Base-by-base conservation (phyloP, 257 asterid species). In the Solanum bulbocastanum region DNA sequence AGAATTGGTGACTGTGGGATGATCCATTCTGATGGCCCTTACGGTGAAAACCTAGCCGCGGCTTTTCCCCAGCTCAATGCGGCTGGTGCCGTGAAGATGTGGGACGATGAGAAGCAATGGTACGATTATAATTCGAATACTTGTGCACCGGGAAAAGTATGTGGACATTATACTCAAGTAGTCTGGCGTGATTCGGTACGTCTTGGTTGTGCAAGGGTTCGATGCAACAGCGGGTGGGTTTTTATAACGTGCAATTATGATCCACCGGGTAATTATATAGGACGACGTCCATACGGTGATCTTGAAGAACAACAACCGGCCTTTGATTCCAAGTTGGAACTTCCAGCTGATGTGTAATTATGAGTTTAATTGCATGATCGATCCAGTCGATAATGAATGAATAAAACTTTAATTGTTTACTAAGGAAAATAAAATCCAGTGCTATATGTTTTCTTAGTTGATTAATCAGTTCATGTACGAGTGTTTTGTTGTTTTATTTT, bases 91-190 rank as follows among this genome's bases (percentile, higher is more conserved):
- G 92, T 91, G 23, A 74, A 56, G 0, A 66, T 94, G 90, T 94
- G 96, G 94, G 75, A 87, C 0, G 88, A 42, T 0, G 96, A 94
- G 91, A 91, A 90, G 91, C 56, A n/a, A 1, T 22, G 46, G 32
- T 92, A 91, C 16, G 86, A 92, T 8, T 86, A 42, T 2, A 6
- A 3, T 4, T 42, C 89, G 2, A 92, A 90, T 18, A 0, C 84
- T 23, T 92, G 94, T n/a, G 91, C 66, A 0, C 16, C 27, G 3
- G 92, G 91, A 8, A 94, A 92, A 7, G 90, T 88, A 66, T 92
- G 98, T 60, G 6, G n/a, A 86, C 96, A 93, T n/a, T 94, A 93
- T 76, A 93, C 94, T 3, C 98, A 94, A 58, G 94, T 93, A 0
- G 96, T 94, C 4, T 93, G 95, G 96, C 83, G 88, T 3, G 68